Evolutionary conservation across 2,329 filamentous ascomycete genomes (phyloP).

Genomic region (Colletotrichum sp.): DNA sequence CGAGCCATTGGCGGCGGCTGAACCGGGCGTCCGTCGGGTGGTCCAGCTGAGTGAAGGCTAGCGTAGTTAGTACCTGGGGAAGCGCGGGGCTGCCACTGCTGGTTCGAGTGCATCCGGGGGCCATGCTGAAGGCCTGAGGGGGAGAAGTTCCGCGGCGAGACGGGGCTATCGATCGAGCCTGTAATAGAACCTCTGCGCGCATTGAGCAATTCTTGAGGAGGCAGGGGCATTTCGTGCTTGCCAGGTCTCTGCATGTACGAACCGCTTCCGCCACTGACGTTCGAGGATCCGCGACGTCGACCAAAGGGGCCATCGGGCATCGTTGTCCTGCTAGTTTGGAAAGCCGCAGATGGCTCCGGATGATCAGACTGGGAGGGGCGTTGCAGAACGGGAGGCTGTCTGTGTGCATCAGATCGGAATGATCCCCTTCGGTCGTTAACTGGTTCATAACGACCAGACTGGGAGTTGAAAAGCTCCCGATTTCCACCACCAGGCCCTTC

Average conservation of each 20-base stretch:
- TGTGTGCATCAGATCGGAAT: constrained; percentile 68
- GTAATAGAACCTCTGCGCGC: constrained; percentile 54
- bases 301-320: constrained; percentile 71
- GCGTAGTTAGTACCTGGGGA: constrained; percentile 50
- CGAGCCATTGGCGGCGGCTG: constrained; percentile 34
- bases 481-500: constrained; percentile 68
- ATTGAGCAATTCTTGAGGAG: constrained; percentile 47
- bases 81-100: constrained; percentile 31
- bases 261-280: constrained; percentile 86
- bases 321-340: constrained; percentile 75
- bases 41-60: constrained; percentile 37
- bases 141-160: constrained; percentile 50
- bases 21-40: constrained; percentile 31
- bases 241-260: constrained; percentile 64
- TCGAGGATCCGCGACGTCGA: constrained; percentile 85
- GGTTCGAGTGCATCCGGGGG: constrained; percentile 26
- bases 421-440: constrained; percentile 79
- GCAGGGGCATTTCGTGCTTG: constrained; percentile 48
- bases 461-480: constrained; percentile 91
- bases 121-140: constrained; percentile 38
- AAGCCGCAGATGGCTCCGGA: constrained; percentile 84
- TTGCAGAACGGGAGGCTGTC: constrained; percentile 81
- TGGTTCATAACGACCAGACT: constrained; percentile 91
- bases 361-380: constrained; percentile 68
- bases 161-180: constrained; percentile 54